Percentiles rank a stretch among this genome's conserved stretches.
Evolutionary conservation across 139 green algal genomes (phyloP).

Genomic region (Limnomonas spitsbergensis): DNA sequence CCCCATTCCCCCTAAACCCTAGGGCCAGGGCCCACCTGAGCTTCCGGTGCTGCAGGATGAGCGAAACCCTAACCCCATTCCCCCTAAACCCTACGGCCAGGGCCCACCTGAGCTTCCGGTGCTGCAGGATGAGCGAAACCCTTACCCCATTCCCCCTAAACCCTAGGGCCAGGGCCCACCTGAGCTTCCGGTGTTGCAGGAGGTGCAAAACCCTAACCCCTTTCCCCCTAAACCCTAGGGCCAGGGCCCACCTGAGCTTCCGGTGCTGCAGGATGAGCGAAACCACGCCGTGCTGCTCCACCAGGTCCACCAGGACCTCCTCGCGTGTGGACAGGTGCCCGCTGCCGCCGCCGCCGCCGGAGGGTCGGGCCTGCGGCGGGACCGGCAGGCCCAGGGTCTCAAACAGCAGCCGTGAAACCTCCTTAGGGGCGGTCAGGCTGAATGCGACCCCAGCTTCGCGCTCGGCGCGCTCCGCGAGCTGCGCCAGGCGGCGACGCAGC

Average conservation of each 20-base stretch:
- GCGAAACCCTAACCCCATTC: no score
- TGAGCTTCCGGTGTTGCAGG: no score
- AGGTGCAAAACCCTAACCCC: no score
- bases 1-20: no score
- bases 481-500: constrained; percentile 49
- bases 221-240: no score
- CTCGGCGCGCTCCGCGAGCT: constrained; percentile 49
- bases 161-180: no score
- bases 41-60: no score
- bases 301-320: neutral
- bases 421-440: constrained; percentile 31
- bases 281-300: constrained; percentile 40
- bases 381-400: constrained; percentile 55
- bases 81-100: no score
- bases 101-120: no score
- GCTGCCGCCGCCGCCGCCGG: neutral
- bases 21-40: no score
- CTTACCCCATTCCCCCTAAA: no score
- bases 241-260: constrained; percentile 59
- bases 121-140: no score
- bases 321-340: neutral
- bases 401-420: constrained; percentile 62
- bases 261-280: constrained; percentile 64
- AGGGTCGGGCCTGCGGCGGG: constrained; percentile 35
- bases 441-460: constrained; percentile 28